Conservation (phyloP, 106 monocot genomes). For the Dioscorea zingiberensis region DNA sequence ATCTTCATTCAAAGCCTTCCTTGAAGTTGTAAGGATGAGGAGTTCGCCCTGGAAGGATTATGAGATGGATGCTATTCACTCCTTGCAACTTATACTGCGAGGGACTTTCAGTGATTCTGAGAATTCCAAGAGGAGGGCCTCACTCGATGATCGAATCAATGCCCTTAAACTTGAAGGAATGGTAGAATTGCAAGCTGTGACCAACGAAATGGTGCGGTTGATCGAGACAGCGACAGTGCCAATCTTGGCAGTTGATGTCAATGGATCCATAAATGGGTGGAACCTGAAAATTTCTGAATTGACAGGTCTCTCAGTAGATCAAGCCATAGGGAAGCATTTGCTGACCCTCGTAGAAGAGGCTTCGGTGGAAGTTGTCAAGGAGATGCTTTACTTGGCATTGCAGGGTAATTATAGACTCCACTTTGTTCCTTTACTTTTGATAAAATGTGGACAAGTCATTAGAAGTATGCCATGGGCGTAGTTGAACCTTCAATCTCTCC, state of each 20-base stretch:
- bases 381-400: constrained; percentile 74
- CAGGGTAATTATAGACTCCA: constrained; percentile 35
- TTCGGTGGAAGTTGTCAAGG: constrained; percentile 42
- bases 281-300: constrained; percentile 78
- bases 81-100: constrained; percentile 79
- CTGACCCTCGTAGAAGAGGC: constrained; percentile 67
- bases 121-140: constrained; percentile 1
- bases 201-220: constrained; percentile 88
- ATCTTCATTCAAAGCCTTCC: constrained; percentile 87
- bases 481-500: too few relatives aligned
- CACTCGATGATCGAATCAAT: constrained; percentile 32
- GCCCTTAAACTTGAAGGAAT: constrained; percentile 51
- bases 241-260: constrained; percentile 75
- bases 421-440: background rate
- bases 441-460: too few relatives aligned
- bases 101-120: constrained; percentile 29
- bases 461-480: too few relatives aligned
- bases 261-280: constrained; percentile 86
- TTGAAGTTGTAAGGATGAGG: constrained; percentile 80
- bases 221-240: constrained; percentile 91
- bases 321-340: constrained; percentile 81
- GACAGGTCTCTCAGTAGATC: constrained; percentile 53
- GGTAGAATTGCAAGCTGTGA: constrained; percentile 68
- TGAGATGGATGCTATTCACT: constrained; percentile 96
- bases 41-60: constrained; percentile 85